Evolutionary conservation across 805 yeast genomes (phyloP), one percentile per base, ranked within the genome.

Genomic region (Starmerella geochares): DNA sequence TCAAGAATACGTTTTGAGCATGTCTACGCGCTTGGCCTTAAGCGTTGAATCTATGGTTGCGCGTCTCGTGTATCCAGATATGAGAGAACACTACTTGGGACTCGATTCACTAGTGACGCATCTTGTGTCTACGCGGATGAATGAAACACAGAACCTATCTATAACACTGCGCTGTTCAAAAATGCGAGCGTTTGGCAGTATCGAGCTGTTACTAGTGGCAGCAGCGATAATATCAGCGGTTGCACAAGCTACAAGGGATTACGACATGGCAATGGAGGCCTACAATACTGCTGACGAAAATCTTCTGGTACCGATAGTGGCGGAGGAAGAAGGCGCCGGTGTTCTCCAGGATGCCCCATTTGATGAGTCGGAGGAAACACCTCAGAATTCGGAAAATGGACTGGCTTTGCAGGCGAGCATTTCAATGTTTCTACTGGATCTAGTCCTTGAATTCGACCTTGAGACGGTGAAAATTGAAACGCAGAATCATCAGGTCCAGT

Each of bases 141-240:
- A 43, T 39, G 52, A 51, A 17, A 49, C 53, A 3, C 54, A 56
- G 24, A 55, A 50, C 21, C 39, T 57, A 14, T 52, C 53, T 19
- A n/a, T 56, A 2, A 44, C 54, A 2, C 24, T 61, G 8, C 46
- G 55, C 20, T 58, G 63, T 40, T 35, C 52, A 6, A 52, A 50
- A 33, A 45, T 55, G 10, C 40, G 65, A 9, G 55, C 60, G 9
- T 55, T 56, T 14, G 52, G 54, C 9, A 59, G 64, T 42, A 38
- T 54, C 16, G 55, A 52, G 19, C 35, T 58, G 2, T n/a, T 60
- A 5, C 49, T 49, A 2, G 56, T 58, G 4, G 44, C 49, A 2
- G 56, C 52, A 23, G 37, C 46, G 2, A 40, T 48, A 19, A 47
- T 50, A 2, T 11, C 36, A 3, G 42, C 52, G 1, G 31, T 47